Base-by-base conservation (phyloP, 176 grass and related monocot species). In the Oryza glumipatula region DNA sequence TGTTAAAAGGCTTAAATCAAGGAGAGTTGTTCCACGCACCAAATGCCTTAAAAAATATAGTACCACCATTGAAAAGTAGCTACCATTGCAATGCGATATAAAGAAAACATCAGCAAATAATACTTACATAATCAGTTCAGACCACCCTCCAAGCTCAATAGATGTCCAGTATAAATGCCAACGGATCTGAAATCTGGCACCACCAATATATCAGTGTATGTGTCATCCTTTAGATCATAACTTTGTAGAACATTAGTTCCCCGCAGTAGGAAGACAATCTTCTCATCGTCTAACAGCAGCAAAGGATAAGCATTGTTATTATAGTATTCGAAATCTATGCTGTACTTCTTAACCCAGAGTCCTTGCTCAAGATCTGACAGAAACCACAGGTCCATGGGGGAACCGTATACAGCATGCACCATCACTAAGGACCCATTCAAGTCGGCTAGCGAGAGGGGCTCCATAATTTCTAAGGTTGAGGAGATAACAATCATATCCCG, bases 361-460 rank as follows among this genome's bases (percentile, higher is more conserved):
- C 38, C 60, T 30, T 78, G 30, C 14, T 46, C 76, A 66, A 9
- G 19, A 21, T 78, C 76, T 19, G 38, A 28, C 24, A 78, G 61
- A 64, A 78, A 78, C 60, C 60, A 78, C 11, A 73, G 43, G 60
- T 12, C 39, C 60, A 78, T 28, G 1, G 9, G 9, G 11, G 12
- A 45, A 12, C 43, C 13, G 7, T 14, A 13, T 46, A 73, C 22
- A 47, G 12, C 17, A 5, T 73, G 70, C 22, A 73, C 70, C 22
- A 22, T 17, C 7, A 24, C 77, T 49, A 80, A 67, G 44, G 6
- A 80, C 16, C 77, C 77, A 80, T 80, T 80, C 64, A 80, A 68
- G 67, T 80, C 67, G 43, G 64, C 45, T 68, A 80, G 6, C 1
- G 77, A 79, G 61, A 79, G 39, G 12, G 30, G 51, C 51, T 54